Percentiles rank a stretch among this genome's conserved stretches.
phyloP scores from a whole-genome alignment of 306 rosid genomes.

The Mucuna pruriens region DNA sequence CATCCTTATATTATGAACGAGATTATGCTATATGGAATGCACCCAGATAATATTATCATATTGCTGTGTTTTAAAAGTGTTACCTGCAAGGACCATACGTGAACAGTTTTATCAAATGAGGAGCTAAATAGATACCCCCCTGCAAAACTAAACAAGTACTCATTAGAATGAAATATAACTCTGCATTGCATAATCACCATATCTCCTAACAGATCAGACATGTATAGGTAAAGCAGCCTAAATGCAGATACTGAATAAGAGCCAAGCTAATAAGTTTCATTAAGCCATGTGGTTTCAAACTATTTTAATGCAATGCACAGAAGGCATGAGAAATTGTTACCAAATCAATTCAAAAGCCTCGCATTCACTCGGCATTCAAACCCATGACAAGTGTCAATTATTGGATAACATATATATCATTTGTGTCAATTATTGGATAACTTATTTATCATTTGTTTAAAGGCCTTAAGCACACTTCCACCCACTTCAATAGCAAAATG shows the following conservation, averaged over 20 bases:
- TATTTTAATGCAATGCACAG: conserved; percentile 26
- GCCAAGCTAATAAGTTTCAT: conserved; percentile 11
- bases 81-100: conserved; percentile 94
- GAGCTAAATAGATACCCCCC: conserved; percentile 91
- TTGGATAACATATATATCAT: conserved; percentile 29
- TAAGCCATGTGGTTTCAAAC: conserved; percentile 25
- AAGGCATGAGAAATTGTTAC: conserved; percentile 20
- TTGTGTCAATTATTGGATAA: conserved; percentile 22
- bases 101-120: conserved; percentile 87
- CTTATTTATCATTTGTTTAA: conserved; percentile 21
- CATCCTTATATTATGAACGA: conserved; percentile 17
- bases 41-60: conserved; percentile 16
- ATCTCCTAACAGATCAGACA: conserved; percentile 4
- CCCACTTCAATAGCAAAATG: conserved; percentile 11
- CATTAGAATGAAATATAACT: conserved; percentile 40
- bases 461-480: conserved; percentile 27
- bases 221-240: conserved; percentile 35
- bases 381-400: conserved; percentile 26
- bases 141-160: conserved; percentile 47
- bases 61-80: conserved; percentile 32
- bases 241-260: conserved; percentile 18
- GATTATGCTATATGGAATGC: conserved; percentile 23
- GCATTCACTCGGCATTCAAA: conserved; percentile 20
- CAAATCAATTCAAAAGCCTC: conserved; percentile 32
- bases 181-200: conserved; percentile 24